Conservation (phyloP, 2,329 filamentous ascomycete species). For the Gaeumannomyces tritici region DNA sequence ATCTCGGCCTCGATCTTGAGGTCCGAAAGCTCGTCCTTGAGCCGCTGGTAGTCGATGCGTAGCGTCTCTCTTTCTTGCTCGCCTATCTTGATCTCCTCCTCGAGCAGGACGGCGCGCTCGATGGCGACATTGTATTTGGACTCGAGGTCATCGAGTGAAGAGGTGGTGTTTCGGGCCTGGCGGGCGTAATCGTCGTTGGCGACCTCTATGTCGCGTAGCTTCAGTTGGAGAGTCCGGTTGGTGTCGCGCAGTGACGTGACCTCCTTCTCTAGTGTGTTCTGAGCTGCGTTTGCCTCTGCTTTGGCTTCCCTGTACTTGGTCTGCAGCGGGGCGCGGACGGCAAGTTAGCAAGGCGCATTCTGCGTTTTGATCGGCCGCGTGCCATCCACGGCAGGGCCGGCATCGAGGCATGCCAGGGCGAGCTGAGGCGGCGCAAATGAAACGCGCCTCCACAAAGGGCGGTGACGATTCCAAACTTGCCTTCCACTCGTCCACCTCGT, state of each 20-base stretch:
- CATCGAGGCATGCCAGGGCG: too few species aligned
- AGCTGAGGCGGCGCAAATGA: too few species aligned
- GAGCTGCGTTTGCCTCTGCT: conserved; percentile 72
- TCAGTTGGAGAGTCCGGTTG: conserved; percentile 72
- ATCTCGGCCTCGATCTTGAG: conserved; percentile 93
- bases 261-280: conserved; percentile 86
- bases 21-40: conserved; percentile 86
- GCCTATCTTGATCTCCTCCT: conserved; percentile 84
- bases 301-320: conserved; percentile 96
- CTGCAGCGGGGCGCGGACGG: conserved; percentile 30
- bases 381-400: too few species aligned
- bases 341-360: too few species aligned
- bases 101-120: conserved; percentile 83
- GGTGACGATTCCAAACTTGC: conserved; percentile 36
- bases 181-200: conserved; percentile 97
- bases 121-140: conserved; percentile 94
- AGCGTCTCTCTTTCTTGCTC: conserved; percentile 86
- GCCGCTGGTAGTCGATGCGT: conserved; percentile 80
- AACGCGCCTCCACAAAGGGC: not conserved
- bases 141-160: conserved; percentile 92
- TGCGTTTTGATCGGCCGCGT: too few species aligned
- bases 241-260: conserved; percentile 82
- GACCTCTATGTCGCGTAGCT: conserved; percentile 88
- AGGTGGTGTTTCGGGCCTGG: conserved; percentile 90
- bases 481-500: conserved; percentile 98